phyloP scores from a whole-genome alignment of 768 basidiomycete genomes.

The Sarcodon aspratus region DNA sequence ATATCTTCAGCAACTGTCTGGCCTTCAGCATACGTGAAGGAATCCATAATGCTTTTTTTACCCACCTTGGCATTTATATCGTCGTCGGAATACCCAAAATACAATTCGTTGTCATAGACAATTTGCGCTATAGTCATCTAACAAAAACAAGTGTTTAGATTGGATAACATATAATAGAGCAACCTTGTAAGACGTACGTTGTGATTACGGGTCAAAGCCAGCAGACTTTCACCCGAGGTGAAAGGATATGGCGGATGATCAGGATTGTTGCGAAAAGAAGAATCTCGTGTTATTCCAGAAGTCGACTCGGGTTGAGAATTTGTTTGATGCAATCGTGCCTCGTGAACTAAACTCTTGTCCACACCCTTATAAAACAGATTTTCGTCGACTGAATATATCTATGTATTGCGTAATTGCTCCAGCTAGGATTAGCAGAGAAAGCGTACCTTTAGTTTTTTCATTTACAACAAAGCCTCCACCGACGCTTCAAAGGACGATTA shows the following conservation, averaged over 20 bases:
- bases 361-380: conserved; percentile 93
- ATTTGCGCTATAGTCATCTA: conserved; percentile 92
- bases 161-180: not conserved
- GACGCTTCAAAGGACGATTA: conserved; percentile 33
- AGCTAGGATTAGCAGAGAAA: not conserved
- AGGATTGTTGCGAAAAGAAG: conserved; percentile 14
- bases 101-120: conserved; percentile 85
- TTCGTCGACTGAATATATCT: conserved; percentile 54
- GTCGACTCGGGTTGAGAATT: conserved; percentile 31
- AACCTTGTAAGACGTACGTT: conserved; percentile 43
- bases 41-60: not conserved
- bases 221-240: conserved; percentile 61
- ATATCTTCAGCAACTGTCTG: conserved; percentile 57
- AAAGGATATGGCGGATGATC: conserved; percentile 79
- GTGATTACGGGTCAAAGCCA: conserved; percentile 66
- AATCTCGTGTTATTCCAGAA: conserved; percentile 8
- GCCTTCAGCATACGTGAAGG: not conserved
- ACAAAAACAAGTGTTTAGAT: not conserved
- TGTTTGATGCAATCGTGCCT: conserved; percentile 63
- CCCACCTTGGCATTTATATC: conserved; percentile 65
- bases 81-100: conserved; percentile 64
- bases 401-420: no score
- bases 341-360: conserved; percentile 71
- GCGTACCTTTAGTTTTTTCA: conserved; percentile 76
- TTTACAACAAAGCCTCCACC: conserved; percentile 95